phyloP scores from a whole-genome alignment of 345 rosid genomes.

The Lepidium africanum region DNA sequence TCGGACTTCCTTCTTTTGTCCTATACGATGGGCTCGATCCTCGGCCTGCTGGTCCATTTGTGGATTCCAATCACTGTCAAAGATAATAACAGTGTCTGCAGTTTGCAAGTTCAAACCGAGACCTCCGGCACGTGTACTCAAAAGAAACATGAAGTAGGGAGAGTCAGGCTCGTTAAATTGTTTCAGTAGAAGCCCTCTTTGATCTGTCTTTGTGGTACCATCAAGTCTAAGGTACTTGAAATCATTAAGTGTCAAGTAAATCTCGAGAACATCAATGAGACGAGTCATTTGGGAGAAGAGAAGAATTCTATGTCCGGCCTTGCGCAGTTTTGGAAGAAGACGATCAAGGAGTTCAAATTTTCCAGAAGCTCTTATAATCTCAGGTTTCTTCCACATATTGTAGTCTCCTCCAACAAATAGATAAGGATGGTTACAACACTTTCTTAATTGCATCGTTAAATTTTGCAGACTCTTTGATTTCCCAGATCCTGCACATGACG shows the following conservation, averaged over 20 bases:
- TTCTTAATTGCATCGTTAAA: conserved; percentile 92
- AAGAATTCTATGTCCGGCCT: conserved; percentile 80
- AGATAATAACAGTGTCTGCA: conserved; percentile 92
- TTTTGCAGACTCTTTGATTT: conserved; percentile 88
- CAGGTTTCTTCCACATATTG: conserved; percentile 80
- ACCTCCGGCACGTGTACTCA: conserved; percentile 99
- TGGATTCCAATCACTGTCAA: conserved; percentile 99
- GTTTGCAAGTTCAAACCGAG: conserved; percentile 97
- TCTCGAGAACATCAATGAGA: conserved; percentile 86
- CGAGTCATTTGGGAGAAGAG: conserved; percentile 99
- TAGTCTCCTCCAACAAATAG: conserved; percentile 73
- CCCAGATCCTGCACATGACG: conserved; percentile 61
- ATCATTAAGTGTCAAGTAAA: conserved; percentile 68
- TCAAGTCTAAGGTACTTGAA: conserved; percentile 90
- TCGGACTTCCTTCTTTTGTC: conserved; percentile 97
- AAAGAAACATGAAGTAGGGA: conserved; percentile 93
- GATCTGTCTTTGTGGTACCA: conserved; percentile 96
- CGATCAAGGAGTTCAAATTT: conserved; percentile 97
- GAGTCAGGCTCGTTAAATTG: conserved; percentile 92
- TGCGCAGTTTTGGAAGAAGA: conserved; percentile 82
- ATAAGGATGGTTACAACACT: conserved; percentile 99
- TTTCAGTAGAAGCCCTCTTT: conserved; percentile 76
- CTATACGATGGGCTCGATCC: conserved; percentile 99
- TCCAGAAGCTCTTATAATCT: conserved; percentile 91
- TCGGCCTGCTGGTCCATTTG: conserved; percentile 99